Evolutionary conservation across 129 eudicot genomes (phyloP), one percentile per base, ranked within the genome.

Genomic region (Tagetes erecta): DNA sequence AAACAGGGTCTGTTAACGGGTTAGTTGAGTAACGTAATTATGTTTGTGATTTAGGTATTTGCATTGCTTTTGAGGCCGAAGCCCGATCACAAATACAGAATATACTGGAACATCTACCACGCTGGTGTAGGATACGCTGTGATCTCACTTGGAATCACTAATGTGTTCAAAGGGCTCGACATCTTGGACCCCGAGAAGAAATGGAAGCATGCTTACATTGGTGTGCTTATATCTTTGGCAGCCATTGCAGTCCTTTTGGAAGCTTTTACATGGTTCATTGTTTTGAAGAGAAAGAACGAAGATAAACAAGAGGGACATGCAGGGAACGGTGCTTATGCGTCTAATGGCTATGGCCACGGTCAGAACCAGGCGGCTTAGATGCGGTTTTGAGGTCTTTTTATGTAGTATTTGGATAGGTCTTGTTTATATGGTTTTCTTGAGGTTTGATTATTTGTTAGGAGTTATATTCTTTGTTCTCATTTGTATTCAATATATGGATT

Each of bases 51-150:
- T 35, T 66, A 91, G 97, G 86, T 81, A 20, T 88, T 86, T 69
- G 98, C 97, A 12, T 76, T 93, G 70, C 85, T 93, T 12, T 64
- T 93, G 83, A 90, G 98, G 84, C 98, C 97, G 6, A 83, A 86
- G 86, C 92, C 92, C 35, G 97, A 93, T 58, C 84, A 93, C 89
- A 88, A 88, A 73, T 88, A 71, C 88, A 90, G 98, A 72, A 44
- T 79, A 4, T 88, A 87, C 82, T 88, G 97, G 98, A 93, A 90
- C 88, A 66, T 93, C 64, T 90, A 88, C 90, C 97, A 93, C 64
- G 85, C 60, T 13, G 6, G 75, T 6, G 50, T 80, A 20, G 97
- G 98, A 34, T 93, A 93, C 73, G 27, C 83, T 2, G 87, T 86
- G 51, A 80, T 93, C 33, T 13, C 68, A 1, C 86, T 93, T 13